Percentiles rank a stretch among this genome's conserved stretches.
These are phyloP conservation scores for Solanum bulbocastanum DNA, from an alignment of 257 asterid species.

Conservation along the genomic window DNA sequence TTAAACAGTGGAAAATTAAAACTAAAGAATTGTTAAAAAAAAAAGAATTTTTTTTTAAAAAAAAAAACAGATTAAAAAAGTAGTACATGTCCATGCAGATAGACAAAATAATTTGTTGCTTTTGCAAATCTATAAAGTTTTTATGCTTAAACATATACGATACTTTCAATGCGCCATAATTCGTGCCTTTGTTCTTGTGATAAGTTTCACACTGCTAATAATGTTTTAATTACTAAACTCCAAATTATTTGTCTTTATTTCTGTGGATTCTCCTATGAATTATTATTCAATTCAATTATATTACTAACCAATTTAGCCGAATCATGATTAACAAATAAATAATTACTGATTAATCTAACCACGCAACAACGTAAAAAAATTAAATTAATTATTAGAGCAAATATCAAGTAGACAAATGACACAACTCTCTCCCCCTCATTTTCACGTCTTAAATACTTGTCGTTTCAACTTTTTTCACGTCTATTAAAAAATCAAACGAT, in stretches of 20 bases:
- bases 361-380: not conserved
- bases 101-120: not conserved
- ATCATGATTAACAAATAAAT: not conserved
- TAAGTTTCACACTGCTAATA: not conserved
- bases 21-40: too few relatives aligned
- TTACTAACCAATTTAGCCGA: not conserved
- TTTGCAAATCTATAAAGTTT: not conserved
- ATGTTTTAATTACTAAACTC: not conserved
- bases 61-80: not conserved
- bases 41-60: too few relatives aligned
- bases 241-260: not conserved
- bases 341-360: not conserved
- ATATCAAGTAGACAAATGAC: not conserved
- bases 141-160: not conserved
- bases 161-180: not conserved
- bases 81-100: too few relatives aligned
- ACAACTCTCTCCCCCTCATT: not conserved
- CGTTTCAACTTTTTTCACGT: not conserved
- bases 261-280: not conserved
- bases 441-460: not conserved
- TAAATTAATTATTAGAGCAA: not conserved
- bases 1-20: too few relatives aligned
- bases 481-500: not conserved
- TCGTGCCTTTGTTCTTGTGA: not conserved
- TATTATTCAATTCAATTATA: not conserved